A percentile compares a stretch with the other conserved stretches of the same genome.
phyloP scores from a whole-genome alignment of 345 rosid genomes.

The Camelina hispida region DNA sequence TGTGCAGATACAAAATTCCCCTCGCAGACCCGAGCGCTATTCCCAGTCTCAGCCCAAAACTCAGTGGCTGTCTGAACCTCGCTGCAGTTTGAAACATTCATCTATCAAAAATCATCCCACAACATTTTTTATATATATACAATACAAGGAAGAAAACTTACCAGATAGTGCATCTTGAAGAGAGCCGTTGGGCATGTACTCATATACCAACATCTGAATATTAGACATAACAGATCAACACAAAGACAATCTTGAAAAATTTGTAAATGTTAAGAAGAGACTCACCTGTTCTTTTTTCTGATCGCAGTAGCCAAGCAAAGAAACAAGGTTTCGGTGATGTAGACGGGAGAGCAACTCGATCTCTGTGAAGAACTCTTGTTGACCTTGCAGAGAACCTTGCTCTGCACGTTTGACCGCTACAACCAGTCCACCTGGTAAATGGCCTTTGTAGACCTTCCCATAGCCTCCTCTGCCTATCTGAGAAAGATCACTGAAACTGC shows the following conservation, averaged over 20 bases:
- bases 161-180: constrained; percentile 55
- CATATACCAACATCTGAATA: constrained; percentile 60
- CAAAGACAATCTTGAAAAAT: not conserved
- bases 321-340: constrained; percentile 68
- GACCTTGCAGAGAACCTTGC: constrained; percentile 54
- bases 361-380: constrained; percentile 59
- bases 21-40: constrained; percentile 58
- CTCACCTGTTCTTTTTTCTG: constrained; percentile 56
- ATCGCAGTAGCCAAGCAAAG: constrained; percentile 59
- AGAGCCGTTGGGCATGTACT: constrained; percentile 62
- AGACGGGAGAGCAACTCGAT: constrained; percentile 55
- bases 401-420: constrained; percentile 64
- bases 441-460: constrained; percentile 62
- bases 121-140: not conserved
- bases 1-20: constrained; percentile 60
- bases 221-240: not conserved
- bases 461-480: constrained; percentile 63
- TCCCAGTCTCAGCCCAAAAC: constrained; percentile 43
- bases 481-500: constrained; percentile 38
- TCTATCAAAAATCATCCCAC: not conserved
- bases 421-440: constrained; percentile 48
- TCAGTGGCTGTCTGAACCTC: constrained; percentile 39
- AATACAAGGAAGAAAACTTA: constrained; percentile 16
- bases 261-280: not conserved
- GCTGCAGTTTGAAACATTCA: constrained; percentile 36